Conservation (phyloP, 2,329 filamentous ascomycete genomes). For the Colletotrichum trifolii region DNA sequence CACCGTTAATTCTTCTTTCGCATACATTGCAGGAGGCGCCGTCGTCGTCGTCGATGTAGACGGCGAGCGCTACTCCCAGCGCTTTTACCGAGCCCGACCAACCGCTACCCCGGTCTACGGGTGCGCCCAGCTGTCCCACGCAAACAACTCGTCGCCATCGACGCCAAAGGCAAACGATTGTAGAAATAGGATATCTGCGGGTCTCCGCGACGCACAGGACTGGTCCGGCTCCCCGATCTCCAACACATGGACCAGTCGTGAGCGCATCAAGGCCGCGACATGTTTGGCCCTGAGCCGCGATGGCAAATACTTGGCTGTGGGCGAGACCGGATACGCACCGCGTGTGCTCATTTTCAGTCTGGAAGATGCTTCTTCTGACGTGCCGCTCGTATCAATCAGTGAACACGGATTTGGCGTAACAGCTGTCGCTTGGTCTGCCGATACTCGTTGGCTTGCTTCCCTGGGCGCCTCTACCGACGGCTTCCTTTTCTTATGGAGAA, state of each 20-base stretch:
- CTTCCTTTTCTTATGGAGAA: slow-evolving; percentile 90
- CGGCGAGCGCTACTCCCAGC: slow-evolving; percentile 75
- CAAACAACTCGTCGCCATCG: slow-evolving; percentile 57
- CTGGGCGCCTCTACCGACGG: slow-evolving; percentile 92
- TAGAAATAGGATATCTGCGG: slow-evolving; percentile 64
- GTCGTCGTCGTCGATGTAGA: slow-evolving; percentile 89
- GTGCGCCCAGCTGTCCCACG: slow-evolving; percentile 60
- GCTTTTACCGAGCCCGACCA: slow-evolving; percentile 90
- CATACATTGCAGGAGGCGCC: slow-evolving; percentile 91
- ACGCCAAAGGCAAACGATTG: slow-evolving; percentile 72
- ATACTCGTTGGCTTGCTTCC: slow-evolving; percentile 88
- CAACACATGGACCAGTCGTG: slow-evolving; percentile 87
- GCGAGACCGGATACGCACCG: slow-evolving; percentile 94
- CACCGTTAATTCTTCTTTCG: slow-evolving; percentile 80
- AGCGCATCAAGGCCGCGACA: slow-evolving; percentile 93
- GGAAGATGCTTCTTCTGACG: slow-evolving; percentile 81
- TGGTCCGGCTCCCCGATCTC: slow-evolving; percentile 72
- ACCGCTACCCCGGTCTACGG: slow-evolving; percentile 75
- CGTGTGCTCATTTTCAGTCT: slow-evolving; percentile 91
- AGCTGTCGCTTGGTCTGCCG: slow-evolving; percentile 88
- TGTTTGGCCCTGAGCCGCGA: slow-evolving; percentile 90
- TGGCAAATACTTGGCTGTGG: slow-evolving; percentile 87
- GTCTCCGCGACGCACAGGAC: slow-evolving; percentile 60
- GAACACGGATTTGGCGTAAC: slow-evolving; percentile 93
- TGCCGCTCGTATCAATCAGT: slow-evolving; percentile 83